Evolutionary conservation across 805 yeast genomes (phyloP).

Genomic region (Sungouiozyma intestinalis): DNA sequence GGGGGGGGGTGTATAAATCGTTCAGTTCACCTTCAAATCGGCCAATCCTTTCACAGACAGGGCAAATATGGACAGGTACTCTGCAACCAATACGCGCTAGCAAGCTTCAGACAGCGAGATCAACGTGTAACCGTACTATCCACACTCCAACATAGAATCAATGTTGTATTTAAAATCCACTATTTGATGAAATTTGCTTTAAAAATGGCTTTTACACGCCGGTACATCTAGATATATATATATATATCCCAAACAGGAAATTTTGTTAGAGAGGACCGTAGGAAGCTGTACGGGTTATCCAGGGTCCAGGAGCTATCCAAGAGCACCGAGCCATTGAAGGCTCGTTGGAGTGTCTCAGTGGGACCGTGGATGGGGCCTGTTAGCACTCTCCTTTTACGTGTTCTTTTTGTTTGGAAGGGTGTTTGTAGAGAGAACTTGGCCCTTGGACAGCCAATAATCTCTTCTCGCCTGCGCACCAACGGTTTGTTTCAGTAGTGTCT

Average conservation of each 20-base stretch:
- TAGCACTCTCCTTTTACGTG: no score
- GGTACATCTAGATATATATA: neutral
- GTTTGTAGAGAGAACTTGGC: conserved; percentile 12
- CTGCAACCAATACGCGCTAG: neutral
- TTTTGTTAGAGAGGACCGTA: neutral
- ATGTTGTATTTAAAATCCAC: neutral
- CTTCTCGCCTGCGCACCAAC: conserved; percentile 27
- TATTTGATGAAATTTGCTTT: neutral
- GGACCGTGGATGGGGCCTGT: no score
- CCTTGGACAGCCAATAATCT: conserved; percentile 28
- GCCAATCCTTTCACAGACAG: no score
- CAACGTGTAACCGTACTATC: neutral
- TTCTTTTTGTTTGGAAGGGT: conserved; percentile 2
- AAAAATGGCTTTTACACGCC: neutral
- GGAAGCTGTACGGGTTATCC: neutral
- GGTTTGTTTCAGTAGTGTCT: conserved; percentile 10
- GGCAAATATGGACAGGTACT: no score
- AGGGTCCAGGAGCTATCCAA: neutral
- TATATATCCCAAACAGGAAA: neutral
- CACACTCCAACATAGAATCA: neutral
- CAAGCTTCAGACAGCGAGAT: neutral
- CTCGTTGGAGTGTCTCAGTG: no score
- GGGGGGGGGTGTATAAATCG: no score
- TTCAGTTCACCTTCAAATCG: no score
- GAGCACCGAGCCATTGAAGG: no score